Base-by-base conservation (phyloP, 257 asterid genomes). In the Fraxinus americana region DNA sequence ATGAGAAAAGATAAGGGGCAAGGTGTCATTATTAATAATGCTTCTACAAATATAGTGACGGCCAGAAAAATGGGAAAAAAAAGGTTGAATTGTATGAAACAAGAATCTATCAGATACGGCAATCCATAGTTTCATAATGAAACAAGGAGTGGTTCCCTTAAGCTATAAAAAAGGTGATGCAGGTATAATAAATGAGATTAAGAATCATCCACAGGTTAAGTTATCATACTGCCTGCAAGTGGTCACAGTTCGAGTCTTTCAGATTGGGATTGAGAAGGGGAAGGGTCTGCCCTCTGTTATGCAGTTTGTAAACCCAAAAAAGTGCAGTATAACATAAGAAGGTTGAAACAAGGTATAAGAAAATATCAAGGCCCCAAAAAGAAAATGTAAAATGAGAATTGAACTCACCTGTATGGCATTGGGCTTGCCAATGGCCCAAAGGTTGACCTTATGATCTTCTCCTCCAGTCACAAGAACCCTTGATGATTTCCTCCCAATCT, bases 391-490 rank as follows among this genome's bases (percentile, higher is more conserved):
- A 70, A 19, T 43, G 79, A 59, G 63, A 71, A 84, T 23, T 81
- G 71, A 82, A 88, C 98, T 84, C 79, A 95, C 99, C 99, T 89
- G 82, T 81, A 93, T 87, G 80, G 99, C 94, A 41, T 95, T 91
- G 74, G 99, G 99, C 94, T 95, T 95, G 83, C 99, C 98, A 78
- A 95, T 95, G 80, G 99, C 92, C 99, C 99, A 95, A 8, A 93
- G 96, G 77, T 95, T 95, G 85, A 95, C 99, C 85, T 93, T 93
- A 80, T 95, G 98, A 90, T 95, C 99, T 90, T 95, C 99, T 75
- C 99, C 99, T 76, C 99, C 99, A n/a, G 99, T 95, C 78, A 95
- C 93, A 78, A 95, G 97, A 87, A 95, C 97, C 89, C 99, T 84
- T 67, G 97, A 91, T 67, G 98, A 90, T 81, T 90, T 93, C 84